Conservation (phyloP, 352 stramenopile species). For the Phytophthora tubulina region DNA sequence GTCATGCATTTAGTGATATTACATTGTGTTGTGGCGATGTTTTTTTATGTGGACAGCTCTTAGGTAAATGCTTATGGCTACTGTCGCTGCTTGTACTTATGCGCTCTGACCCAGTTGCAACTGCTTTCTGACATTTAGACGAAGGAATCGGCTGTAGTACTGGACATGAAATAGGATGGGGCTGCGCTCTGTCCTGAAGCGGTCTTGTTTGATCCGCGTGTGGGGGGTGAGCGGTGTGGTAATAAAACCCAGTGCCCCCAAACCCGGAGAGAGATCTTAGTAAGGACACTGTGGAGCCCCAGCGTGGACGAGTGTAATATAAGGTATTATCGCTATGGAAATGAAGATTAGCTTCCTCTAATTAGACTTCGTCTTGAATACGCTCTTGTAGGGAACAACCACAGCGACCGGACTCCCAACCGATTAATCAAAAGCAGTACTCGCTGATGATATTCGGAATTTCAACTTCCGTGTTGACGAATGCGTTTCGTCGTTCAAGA, state of each 20-base stretch:
- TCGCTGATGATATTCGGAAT: background rate
- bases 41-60: too few relatives aligned
- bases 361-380: conserved; percentile 3
- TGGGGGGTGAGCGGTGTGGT: background rate
- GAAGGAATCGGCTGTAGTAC: too few relatives aligned
- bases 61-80: too few relatives aligned
- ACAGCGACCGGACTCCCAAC: background rate
- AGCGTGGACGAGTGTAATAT: background rate
- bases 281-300: background rate
- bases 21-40: too few relatives aligned
- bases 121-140: too few relatives aligned
- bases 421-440: conserved; percentile 4
- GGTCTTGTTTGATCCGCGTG: background rate
- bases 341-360: background rate
- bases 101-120: too few relatives aligned
- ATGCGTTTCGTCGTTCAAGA: background rate
- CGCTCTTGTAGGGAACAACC: background rate
- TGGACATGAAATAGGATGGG: too few relatives aligned
- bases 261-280: background rate
- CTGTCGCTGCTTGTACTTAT: too few relatives aligned
- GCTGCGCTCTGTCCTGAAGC: too few relatives aligned
- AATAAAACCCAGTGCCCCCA: background rate
- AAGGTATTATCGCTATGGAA: background rate
- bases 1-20: too few relatives aligned
- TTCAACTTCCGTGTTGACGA: background rate